Percentiles rank a stretch among this genome's conserved stretches.
phyloP scores from a whole-genome alignment of 1,284 basidiomycete genomes.

The Ganoderma boninense region DNA sequence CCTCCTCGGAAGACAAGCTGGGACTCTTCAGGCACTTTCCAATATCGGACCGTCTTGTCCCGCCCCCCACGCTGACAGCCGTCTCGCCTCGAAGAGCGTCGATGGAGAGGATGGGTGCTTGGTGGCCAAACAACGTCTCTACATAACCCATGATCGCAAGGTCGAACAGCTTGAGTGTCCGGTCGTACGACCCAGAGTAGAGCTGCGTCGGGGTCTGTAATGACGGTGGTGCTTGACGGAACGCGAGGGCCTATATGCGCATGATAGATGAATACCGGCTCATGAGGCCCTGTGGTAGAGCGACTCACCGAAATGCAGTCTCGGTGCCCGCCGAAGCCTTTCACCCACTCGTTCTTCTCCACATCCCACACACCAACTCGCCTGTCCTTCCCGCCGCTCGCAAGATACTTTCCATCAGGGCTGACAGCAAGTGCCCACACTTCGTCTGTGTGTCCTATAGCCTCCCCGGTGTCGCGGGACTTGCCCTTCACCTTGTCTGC shows the following conservation, averaged over 20 bases:
- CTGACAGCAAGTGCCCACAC: conserved; percentile 87
- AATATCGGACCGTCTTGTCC: conserved; percentile 93
- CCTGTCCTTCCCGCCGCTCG: conserved; percentile 87
- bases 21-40: conserved; percentile 97
- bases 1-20: conserved; percentile 97
- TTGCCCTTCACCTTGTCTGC: conserved; percentile 64
- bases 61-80: conserved; percentile 90
- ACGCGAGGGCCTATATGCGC: conserved; percentile 68
- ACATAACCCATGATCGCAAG: conserved; percentile 88
- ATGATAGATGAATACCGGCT: conserved; percentile 4
- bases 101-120: conserved; percentile 85
- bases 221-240: conserved; percentile 80
- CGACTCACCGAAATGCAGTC: conserved; percentile 83
- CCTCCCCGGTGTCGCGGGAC: conserved; percentile 58
- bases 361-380: conserved; percentile 88
- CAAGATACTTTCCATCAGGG: conserved; percentile 86
- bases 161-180: conserved; percentile 93
- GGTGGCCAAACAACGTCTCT: conserved; percentile 98
- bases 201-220: conserved; percentile 59
- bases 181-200: conserved; percentile 90
- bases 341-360: conserved; percentile 76
- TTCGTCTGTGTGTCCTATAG: conserved; percentile 87
- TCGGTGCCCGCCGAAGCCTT: conserved; percentile 85
- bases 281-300: not conserved
- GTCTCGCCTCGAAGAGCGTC: conserved; percentile 87